Percentiles rank a stretch among this genome's conserved stretches.
These are phyloP conservation scores for Marasmius tenuissimus DNA, from an alignment of 1,284 basidiomycete genomes.

Conservation along the genomic window DNA sequence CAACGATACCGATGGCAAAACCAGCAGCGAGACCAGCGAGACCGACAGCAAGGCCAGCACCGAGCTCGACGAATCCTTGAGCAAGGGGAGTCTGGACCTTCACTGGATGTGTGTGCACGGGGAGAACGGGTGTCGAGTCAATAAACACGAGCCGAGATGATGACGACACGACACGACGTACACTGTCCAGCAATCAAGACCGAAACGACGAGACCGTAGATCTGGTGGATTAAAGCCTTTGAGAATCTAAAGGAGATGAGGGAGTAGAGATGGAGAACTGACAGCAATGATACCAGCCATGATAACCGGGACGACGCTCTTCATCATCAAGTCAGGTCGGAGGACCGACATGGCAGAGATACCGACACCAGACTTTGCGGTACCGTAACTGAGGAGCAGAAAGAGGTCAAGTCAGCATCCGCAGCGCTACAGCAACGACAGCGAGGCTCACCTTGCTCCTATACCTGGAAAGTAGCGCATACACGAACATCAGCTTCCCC, in stretches of 20 bases:
- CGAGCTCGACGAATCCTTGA: conserved; percentile 87
- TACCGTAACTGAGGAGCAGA: conserved; percentile 70
- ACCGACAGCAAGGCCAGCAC: conserved; percentile 87
- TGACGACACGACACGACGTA: conserved; percentile 36
- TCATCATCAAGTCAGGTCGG: conserved; percentile 93
- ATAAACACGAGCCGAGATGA: not conserved
- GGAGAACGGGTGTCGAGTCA: conserved; percentile 36
- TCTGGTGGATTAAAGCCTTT: conserved; percentile 27
- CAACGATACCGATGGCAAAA: conserved; percentile 93
- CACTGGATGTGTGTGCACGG: conserved; percentile 37
- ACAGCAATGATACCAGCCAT: conserved; percentile 99
- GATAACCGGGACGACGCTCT: conserved; percentile 94
- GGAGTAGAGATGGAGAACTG: conserved; percentile 27
- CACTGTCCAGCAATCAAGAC: conserved; percentile 82
- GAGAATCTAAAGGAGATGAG: not conserved
- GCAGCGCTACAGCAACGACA: conserved; percentile 8
- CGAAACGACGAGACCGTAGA: conserved; percentile 92
- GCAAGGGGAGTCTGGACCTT: conserved; percentile 48
- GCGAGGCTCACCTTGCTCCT: conserved; percentile 61
- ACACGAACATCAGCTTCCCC: conserved; percentile 4
- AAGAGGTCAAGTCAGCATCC: conserved; percentile 5
- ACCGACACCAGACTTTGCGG: conserved; percentile 98
- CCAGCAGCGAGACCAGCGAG: conserved; percentile 89
- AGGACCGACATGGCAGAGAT: conserved; percentile 98
- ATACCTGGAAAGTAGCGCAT: conserved; percentile 46